Percentiles rank a stretch among this genome's conserved stretches.
Evolutionary conservation across 1,284 basidiomycete species (phyloP).

Genomic region (Papiliotrema flavescens): DNA sequence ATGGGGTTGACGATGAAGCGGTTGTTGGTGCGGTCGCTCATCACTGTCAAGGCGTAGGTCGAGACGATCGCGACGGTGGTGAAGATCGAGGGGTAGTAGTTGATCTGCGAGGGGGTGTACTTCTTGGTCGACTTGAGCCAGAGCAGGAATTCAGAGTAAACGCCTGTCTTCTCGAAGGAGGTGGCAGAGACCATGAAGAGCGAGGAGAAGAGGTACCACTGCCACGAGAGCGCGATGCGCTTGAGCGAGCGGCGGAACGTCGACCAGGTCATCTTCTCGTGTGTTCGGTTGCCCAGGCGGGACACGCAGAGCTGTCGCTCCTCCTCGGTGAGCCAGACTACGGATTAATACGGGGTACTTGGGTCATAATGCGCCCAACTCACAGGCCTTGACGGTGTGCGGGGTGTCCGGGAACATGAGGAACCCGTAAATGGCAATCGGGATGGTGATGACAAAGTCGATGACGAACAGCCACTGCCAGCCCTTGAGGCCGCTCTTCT

Average conservation of each 20-base stretch:
- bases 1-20: conserved; percentile 43
- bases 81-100: conserved; percentile 34
- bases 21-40: conserved; percentile 32
- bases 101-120: conserved; percentile 18
- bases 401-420: conserved; percentile 43
- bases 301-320: conserved; percentile 29
- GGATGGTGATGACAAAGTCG: conserved; percentile 26
- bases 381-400: conserved; percentile 33
- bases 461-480: conserved; percentile 43
- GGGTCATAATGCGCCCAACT: not conserved
- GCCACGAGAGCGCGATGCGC: conserved; percentile 22
- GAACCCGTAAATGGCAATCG: conserved; percentile 40
- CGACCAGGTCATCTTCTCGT: conserved; percentile 26
- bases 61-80: conserved; percentile 35
- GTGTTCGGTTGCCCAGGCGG: conserved; percentile 24
- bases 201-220: conserved; percentile 33
- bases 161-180: conserved; percentile 34
- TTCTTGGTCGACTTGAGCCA: conserved; percentile 30
- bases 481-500: conserved; percentile 22
- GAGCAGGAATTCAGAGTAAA: conserved; percentile 35
- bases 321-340: conserved; percentile 37
- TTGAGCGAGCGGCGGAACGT: conserved; percentile 20
- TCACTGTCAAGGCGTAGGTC: conserved; percentile 35
- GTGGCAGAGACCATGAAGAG: conserved; percentile 35
- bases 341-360: not conserved